Evolutionary conservation across 257 asterid genomes (phyloP).

Genomic region (Fraxinus cuspidata): DNA sequence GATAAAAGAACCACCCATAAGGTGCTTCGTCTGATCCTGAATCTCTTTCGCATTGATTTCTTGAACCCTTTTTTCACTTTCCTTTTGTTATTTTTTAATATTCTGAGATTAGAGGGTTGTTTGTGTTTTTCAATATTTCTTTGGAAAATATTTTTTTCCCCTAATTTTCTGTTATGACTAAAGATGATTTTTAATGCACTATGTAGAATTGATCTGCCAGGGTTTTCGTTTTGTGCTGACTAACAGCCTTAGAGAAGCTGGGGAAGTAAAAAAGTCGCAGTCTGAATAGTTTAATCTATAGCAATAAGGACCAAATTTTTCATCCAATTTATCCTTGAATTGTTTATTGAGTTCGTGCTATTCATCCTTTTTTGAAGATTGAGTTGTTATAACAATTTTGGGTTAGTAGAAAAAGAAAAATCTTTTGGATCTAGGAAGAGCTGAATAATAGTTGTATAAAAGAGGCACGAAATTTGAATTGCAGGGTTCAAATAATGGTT

Average conservation of each 20-base stretch:
- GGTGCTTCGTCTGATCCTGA: conserved; percentile 19
- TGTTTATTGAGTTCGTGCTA: background rate
- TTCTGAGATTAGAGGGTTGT: background rate
- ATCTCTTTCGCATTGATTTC: background rate
- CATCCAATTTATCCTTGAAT: background rate
- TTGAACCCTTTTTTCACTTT: too few relatives aligned
- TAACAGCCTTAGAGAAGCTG: background rate
- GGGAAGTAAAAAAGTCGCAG: background rate
- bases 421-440: background rate
- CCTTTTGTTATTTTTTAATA: background rate
- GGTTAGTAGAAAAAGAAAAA: background rate
- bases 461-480: background rate
- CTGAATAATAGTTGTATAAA: background rate
- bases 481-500: background rate
- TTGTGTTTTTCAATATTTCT: background rate
- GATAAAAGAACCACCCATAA: conserved; percentile 27
- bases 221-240: background rate
- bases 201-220: background rate
- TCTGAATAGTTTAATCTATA: background rate
- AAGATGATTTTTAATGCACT: background rate
- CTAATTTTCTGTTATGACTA: background rate
- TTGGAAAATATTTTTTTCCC: background rate
- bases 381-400: background rate
- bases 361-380: background rate
- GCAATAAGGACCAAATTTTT: background rate